phyloP scores from a whole-genome alignment of 352 stramenopile species.

The Phytopythium litorale region DNA sequence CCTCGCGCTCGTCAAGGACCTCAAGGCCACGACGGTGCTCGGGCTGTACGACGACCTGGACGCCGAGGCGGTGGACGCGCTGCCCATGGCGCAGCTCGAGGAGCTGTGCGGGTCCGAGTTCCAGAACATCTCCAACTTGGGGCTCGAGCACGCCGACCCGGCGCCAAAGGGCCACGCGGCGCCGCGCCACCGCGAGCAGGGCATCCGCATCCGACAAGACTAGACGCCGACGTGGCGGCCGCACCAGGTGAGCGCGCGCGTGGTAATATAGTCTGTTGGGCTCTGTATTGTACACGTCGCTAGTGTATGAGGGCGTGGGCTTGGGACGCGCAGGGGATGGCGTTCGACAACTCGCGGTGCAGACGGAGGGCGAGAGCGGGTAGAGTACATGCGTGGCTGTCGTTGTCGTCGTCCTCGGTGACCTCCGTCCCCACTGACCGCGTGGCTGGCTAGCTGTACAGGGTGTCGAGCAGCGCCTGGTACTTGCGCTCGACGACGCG shows the following conservation, averaged over 20 bases:
- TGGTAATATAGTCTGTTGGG: background rate
- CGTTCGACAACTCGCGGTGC: too few relatives aligned
- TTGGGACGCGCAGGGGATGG: background rate
- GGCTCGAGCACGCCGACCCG: slow-evolving; percentile 70
- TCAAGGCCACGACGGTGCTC: slow-evolving; percentile 55
- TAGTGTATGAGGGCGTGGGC: slow-evolving; percentile 1
- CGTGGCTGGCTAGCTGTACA: slow-evolving; percentile 51
- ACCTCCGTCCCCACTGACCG: background rate
- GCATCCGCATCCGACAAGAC: slow-evolving; percentile 68
- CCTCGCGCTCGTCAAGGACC: slow-evolving; percentile 70
- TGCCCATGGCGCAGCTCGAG: slow-evolving; percentile 57
- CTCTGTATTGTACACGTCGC: background rate
- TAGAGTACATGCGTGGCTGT: background rate
- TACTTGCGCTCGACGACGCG: slow-evolving; percentile 68
- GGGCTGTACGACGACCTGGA: slow-evolving; percentile 68
- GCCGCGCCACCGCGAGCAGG: slow-evolving; percentile 55
- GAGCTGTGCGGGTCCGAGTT: slow-evolving; percentile 57
- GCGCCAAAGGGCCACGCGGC: slow-evolving; percentile 17
- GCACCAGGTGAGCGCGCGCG: too few relatives aligned
- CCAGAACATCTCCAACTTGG: slow-evolving; percentile 47
- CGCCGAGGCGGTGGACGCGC: slow-evolving; percentile 35
- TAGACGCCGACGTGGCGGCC: background rate
- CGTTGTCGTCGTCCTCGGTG: background rate
- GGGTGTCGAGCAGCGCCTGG: slow-evolving; percentile 63
- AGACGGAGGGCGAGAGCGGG: background rate